Base-by-base conservation (phyloP, 306 rosid species). In the Cicer arietinum region DNA sequence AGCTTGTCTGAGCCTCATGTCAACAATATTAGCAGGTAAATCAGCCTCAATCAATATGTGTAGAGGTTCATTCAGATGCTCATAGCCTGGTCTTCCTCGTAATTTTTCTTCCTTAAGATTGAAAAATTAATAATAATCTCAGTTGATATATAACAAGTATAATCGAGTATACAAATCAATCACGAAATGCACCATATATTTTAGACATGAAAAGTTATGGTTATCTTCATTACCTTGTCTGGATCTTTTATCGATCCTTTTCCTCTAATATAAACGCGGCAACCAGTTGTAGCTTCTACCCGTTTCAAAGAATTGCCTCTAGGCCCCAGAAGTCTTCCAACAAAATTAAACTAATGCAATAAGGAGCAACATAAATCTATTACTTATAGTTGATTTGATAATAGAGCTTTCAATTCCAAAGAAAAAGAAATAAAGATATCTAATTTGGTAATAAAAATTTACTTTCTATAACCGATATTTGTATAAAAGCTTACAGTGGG, bases 81-180 rank as follows among this genome's bases (percentile, higher is more conserved):
- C 98, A 79, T 93, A 93, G 81, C 98, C 98, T 10, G 98, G 98
- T 76, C 96, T 83, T 91, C 98, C 97, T 71, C 97, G 87, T 37
- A 93, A 92, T 75, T 91, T 93, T 86, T 93, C 97, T 83, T 93
- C 98, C 98, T 91, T 66, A 46, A 84, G 71, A 86, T 75, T 62
- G 53, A 77, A 65, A 71, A 67, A 48, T 72, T 35, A 73, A 50
- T 6, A 66, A 69, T 7, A 66, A 70, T 50, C 63, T 67, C 63
- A 72, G 75, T 48, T 18, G 14, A 71, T 42, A 48, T 40, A 46
- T 7, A 61, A 10, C 39, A 60, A 11, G 52, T 16, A 35, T 67
- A 42, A 51, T 58, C 5, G 30, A 78, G 47, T 54, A 68, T 14
- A 39, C 52, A 50, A 67, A 68, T 50, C 41, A 61, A 41, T 61